Evolutionary conservation across 75 land plant genomes (phyloP).

Genomic region (Sequoiadendron giganteum): DNA sequence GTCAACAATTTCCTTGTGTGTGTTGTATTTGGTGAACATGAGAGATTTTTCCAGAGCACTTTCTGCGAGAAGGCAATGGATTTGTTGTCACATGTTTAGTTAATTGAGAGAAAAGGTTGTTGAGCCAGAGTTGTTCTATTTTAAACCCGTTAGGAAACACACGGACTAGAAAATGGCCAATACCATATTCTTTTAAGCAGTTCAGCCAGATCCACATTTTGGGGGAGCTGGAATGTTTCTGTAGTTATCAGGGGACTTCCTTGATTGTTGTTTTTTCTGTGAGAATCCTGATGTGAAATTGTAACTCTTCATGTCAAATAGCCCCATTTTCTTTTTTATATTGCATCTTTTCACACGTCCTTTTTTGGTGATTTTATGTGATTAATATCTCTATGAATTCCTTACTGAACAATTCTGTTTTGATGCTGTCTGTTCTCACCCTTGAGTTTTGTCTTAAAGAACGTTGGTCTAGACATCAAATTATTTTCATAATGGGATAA

Average conservation of each 20-base stretch:
- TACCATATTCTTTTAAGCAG: background rate
- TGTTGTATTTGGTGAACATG: background rate
- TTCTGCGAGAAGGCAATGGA: background rate
- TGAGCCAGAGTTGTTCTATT: background rate
- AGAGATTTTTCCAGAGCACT: background rate
- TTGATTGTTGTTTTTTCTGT: background rate
- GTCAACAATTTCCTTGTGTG: background rate
- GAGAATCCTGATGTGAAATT: background rate
- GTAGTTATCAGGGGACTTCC: background rate
- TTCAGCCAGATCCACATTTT: background rate
- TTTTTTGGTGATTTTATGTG: background rate
- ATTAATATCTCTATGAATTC: background rate
- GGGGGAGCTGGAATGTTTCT: background rate
- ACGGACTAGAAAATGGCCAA: background rate
- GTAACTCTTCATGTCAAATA: background rate
- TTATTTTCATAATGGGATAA: background rate
- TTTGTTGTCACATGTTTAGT: background rate
- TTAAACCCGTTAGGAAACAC: background rate
- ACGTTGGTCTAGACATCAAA: background rate
- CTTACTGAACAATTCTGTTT: background rate
- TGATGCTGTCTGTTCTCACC: background rate
- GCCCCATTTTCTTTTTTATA: background rate
- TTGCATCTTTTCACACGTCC: background rate
- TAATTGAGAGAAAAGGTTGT: background rate
- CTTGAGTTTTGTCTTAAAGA: background rate